Base-by-base conservation (phyloP, 2,329 filamentous ascomycete genomes). In the Laburnicola sp. region DNA sequence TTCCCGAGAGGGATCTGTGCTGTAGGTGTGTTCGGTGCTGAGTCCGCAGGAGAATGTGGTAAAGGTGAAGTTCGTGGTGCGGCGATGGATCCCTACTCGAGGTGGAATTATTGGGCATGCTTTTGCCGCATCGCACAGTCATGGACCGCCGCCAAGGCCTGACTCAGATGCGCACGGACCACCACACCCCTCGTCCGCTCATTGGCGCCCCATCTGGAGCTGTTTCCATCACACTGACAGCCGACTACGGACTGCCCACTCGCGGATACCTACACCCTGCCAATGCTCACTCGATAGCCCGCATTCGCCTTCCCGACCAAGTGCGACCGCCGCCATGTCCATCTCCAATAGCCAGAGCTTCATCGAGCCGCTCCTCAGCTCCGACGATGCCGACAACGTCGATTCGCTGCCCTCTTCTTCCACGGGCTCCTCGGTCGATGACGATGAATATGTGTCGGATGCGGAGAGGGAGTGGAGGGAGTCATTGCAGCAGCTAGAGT, bases 401-500 rank as follows among this genome's bases (percentile, higher is more conserved):
- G 76, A 80, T 62, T 80, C 77, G 11, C 68, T 81, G 3, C 78
- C 78, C 35, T 80, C 77, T 8, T 76, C 80, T 23, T 78, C 80
- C 3, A 78, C 80, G 48, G 74, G 71, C 42, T 80, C 77, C 27
- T 77, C 77, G 3, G 71, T 75, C 53, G 77, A 77, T 46, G 84
- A 86, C 31, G 84, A 87, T 43, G 79, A 80, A 53, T 70, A 71
- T 31, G 79, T 87, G 53, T 91, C 88, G 34, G 93, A 97, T 70
- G 94, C 94, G 7, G 93, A 99, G 74, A 83, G 84, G 54, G 93
- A 99, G 76, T 99, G 94, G 94, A 88, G 93, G 65, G 89, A 92
- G 66, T 96, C 89, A 65, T 77, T 99, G 57, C 90, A 97, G 74
- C 94, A 99, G 76, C 76, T 99, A 53, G 91, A 99, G 77, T 80